Conservation (phyloP, 2,329 filamentous ascomycete genomes). For the Truncatella angustata region DNA sequence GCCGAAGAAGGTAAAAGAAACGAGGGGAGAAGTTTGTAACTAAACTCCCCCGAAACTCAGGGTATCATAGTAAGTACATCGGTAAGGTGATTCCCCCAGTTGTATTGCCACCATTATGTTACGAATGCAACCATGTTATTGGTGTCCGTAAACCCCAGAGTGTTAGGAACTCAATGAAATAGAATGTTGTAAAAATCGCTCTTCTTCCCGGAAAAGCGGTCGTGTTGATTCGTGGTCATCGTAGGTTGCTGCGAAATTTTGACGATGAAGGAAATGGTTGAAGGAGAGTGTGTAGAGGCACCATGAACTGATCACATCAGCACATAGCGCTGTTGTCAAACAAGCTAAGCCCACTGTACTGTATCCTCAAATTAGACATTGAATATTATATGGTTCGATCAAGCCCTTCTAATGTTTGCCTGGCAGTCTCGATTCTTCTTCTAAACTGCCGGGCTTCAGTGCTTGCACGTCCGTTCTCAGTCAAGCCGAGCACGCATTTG, state of each 20-base stretch:
- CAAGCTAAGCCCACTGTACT: not conserved
- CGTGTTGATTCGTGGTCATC: not conserved
- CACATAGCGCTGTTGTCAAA: no score
- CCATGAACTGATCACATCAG: no score
- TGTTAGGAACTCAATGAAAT: no score
- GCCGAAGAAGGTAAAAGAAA: not conserved
- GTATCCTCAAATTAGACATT: not conserved
- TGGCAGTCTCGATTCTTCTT: constrained; percentile 71
- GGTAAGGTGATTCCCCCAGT: no score
- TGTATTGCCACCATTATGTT: no score
- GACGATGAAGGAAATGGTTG: no score
- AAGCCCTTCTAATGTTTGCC: constrained; percentile 69
- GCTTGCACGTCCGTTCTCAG: constrained; percentile 52
- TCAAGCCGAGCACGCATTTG: constrained; percentile 57
- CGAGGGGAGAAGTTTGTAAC: not conserved
- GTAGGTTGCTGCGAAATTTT: no score
- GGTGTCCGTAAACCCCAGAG: no score
- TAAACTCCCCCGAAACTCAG: not conserved
- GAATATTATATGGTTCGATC: constrained; percentile 34
- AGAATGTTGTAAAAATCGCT: no score
- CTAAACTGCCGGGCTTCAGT: constrained; percentile 64
- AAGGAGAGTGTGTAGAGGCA: no score
- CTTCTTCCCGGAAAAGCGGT: not conserved
- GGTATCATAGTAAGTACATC: constrained; percentile 4
- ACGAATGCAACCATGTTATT: no score